A percentile compares a stretch with the other conserved stretches of the same genome.
Evolutionary conservation across 2,329 filamentous ascomycete species (phyloP).

Genomic region (Talaromyces funiculosus): DNA sequence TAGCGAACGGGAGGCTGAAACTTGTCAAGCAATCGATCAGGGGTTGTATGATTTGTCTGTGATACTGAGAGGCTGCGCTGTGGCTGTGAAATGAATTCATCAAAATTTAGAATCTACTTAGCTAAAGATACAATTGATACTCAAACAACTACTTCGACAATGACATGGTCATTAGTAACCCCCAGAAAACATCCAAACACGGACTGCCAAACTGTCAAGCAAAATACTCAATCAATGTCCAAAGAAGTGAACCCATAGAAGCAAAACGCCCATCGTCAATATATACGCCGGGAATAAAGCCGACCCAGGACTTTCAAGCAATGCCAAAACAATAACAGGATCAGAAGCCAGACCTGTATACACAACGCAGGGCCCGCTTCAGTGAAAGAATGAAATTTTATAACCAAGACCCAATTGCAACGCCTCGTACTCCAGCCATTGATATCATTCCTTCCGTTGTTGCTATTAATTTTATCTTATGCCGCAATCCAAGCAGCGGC

Average conservation of each 20-base stretch:
- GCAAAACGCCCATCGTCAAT: slow-evolving; percentile 6
- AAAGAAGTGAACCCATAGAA: background rate
- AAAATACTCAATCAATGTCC: background rate
- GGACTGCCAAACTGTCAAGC: background rate
- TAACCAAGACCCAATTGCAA: slow-evolving; percentile 21
- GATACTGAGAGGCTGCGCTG: background rate
- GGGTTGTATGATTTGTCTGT: background rate
- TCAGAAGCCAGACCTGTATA: slow-evolving; percentile 12
- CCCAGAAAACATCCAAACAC: background rate
- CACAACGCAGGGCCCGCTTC: slow-evolving; percentile 11
- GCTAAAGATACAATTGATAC: slow-evolving; percentile 12
- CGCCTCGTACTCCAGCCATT: slow-evolving; percentile 7
- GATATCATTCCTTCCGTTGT: background rate
- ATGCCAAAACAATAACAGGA: slow-evolving; percentile 11
- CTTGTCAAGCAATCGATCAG: background rate
- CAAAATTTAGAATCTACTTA: slow-evolving; percentile 14
- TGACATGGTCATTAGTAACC: background rate
- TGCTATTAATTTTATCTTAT: background rate
- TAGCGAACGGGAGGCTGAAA: background rate
- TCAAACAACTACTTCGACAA: background rate
- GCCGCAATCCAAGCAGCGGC: background rate
- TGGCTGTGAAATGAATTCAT: slow-evolving; percentile 4
- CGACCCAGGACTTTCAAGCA: slow-evolving; percentile 12
- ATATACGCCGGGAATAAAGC: slow-evolving; percentile 11
- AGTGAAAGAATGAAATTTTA: slow-evolving; percentile 19